Evolutionary conservation across 2,329 filamentous ascomycete genomes (phyloP).

Genomic region (Fusarium kyushuense): DNA sequence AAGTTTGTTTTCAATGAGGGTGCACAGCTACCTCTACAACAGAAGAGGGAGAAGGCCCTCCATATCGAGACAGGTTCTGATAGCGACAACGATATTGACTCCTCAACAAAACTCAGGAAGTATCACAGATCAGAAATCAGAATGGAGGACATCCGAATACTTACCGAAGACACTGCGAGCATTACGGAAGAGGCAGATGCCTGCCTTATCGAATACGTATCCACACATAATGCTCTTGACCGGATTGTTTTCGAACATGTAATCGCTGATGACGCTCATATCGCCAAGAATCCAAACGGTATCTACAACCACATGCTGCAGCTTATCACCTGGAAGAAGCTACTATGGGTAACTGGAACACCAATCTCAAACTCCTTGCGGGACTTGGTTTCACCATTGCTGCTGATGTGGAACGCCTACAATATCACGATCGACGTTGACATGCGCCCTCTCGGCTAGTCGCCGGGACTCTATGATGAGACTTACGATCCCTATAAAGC

Average conservation of each 20-base stretch:
- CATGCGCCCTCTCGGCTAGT: neutral
- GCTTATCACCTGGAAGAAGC: neutral
- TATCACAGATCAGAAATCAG: no score
- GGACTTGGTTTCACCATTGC: neutral
- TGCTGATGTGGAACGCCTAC: neutral
- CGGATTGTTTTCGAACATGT: neutral
- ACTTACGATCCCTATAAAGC: neutral
- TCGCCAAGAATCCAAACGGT: neutral
- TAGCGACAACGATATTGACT: no score
- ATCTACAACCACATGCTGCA: neutral
- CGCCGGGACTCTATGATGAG: neutral
- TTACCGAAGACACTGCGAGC: no score
- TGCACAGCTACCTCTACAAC: no score
- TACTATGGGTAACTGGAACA: neutral
- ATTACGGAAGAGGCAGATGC: no score
- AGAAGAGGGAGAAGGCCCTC: no score
- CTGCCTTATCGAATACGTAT: no score
- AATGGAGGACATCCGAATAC: no score
- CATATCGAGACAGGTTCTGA: no score
- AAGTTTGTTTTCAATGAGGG: no score
- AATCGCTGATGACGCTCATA: neutral
- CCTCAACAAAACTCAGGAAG: no score
- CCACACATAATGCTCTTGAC: no score
- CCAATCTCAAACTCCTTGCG: neutral
- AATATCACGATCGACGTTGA: neutral